These are phyloP conservation scores for Zygotorulaspora danielsina DNA, from an alignment of 805 yeast species.

Conservation along the genomic window DNA sequence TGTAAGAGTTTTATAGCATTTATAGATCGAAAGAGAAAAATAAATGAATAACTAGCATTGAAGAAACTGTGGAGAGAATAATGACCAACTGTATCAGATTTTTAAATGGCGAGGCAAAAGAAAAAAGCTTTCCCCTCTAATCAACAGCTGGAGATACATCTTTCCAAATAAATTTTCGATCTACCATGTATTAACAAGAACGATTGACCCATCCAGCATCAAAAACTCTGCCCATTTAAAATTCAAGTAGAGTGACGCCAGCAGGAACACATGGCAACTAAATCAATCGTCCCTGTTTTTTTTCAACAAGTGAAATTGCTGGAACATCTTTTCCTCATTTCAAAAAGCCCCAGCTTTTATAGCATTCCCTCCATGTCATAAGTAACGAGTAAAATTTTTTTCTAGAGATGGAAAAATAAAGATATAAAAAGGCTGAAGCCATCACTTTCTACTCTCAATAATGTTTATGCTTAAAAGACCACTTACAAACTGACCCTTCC, in stretches of 20 bases:
- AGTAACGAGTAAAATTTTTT: constrained; percentile 1
- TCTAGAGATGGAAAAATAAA: background rate
- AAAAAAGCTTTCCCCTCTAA: constrained; percentile 32
- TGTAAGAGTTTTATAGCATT: constrained; percentile 13
- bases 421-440: background rate
- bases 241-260: constrained; percentile 30
- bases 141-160: constrained; percentile 41
- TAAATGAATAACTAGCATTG: constrained; percentile 7
- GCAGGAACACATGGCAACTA: constrained; percentile 28
- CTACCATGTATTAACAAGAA: constrained; percentile 25
- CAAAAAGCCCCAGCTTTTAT: no score
- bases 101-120: constrained; percentile 24
- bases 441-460: no score
- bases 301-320: background rate
- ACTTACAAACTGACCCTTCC: constrained; percentile 26
- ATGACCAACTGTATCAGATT: constrained; percentile 38
- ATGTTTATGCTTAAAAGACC: constrained; percentile 1
- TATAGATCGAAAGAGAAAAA: constrained; percentile 8
- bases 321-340: no score
- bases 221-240: constrained; percentile 17
- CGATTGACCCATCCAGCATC: constrained; percentile 25
- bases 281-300: constrained; percentile 4
- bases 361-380: background rate
- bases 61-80: constrained; percentile 31
- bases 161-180: constrained; percentile 24